These are phyloP conservation scores for Fusarium concolor DNA, from an alignment of 2,329 filamentous ascomycete genomes.

Conservation along the genomic window DNA sequence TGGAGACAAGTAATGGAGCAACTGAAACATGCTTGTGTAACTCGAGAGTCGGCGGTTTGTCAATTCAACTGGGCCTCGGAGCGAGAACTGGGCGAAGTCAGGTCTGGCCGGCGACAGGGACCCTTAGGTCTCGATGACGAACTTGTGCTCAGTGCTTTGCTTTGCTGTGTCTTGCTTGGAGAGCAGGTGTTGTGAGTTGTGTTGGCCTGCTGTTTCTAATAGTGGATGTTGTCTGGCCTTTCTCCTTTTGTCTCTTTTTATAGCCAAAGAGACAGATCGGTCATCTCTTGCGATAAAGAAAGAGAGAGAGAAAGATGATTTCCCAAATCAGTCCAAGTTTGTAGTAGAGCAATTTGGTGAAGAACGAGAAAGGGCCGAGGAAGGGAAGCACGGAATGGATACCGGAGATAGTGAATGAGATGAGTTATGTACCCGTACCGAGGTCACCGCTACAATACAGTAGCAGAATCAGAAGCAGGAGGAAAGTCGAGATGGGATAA, in stretches of 20 bases:
- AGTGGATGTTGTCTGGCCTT: constrained; percentile 2
- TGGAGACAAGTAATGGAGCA: constrained; percentile 38
- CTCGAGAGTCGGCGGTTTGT: constrained; percentile 47
- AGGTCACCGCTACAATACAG: constrained; percentile 13
- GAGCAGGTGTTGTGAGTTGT: constrained; percentile 3
- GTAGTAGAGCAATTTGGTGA: constrained; percentile 22
- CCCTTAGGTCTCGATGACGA: constrained; percentile 23
- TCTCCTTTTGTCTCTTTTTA: constrained; percentile 7
- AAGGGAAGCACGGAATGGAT: constrained; percentile 38
- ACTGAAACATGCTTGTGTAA: constrained; percentile 55
- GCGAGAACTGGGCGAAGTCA: constrained; percentile 22
- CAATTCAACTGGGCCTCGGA: constrained; percentile 43
- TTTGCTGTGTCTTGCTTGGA: neutral
- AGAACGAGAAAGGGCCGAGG: constrained; percentile 40
- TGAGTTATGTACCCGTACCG: constrained; percentile 15
- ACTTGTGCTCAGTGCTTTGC: constrained; percentile 37
- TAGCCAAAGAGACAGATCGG: neutral
- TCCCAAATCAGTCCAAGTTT: constrained; percentile 23
- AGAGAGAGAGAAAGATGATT: neutral
- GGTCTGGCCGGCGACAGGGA: constrained; percentile 26
- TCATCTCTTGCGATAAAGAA: constrained; percentile 5
- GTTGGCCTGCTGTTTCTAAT: constrained; percentile 27
- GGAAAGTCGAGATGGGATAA: constrained; percentile 21
- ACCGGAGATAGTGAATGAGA: constrained; percentile 19
- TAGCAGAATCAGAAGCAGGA: neutral